Evolutionary conservation across 768 basidiomycete genomes (phyloP).

Genomic region (Rubroboletus satanas): DNA sequence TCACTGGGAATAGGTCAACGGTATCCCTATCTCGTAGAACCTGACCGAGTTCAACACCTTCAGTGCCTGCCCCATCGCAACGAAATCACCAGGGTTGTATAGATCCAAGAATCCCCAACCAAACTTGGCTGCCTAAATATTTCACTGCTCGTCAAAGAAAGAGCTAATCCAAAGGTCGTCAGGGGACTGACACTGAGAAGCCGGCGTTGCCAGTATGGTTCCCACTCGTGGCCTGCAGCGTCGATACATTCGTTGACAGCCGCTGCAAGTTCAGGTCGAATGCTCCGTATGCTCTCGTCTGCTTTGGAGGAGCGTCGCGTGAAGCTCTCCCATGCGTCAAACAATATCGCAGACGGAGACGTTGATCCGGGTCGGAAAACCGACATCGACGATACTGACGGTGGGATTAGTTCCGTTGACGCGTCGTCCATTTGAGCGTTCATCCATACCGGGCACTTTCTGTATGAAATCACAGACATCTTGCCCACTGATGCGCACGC

Average conservation of each 20-base stretch:
- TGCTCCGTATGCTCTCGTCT: conserved; percentile 86
- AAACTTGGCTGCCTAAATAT: conserved; percentile 85
- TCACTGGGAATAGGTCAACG: conserved; percentile 87
- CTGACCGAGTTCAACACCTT: conserved; percentile 94
- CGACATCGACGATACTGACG: conserved; percentile 66
- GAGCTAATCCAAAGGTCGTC: neutral
- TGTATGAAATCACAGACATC: conserved; percentile 86
- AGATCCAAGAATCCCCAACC: conserved; percentile 91
- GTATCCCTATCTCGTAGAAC: conserved; percentile 89
- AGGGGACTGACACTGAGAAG: conserved; percentile 64
- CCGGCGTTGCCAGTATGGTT: conserved; percentile 82
- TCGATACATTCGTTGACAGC: conserved; percentile 93
- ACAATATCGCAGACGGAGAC: conserved; percentile 86
- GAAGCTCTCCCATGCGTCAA: conserved; percentile 90
- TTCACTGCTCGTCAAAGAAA: neutral
- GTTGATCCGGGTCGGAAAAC: conserved; percentile 93
- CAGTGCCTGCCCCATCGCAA: conserved; percentile 86
- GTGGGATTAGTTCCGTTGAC: neutral
- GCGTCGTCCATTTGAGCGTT: neutral
- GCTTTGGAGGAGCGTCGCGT: conserved; percentile 81
- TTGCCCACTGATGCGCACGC: conserved; percentile 77
- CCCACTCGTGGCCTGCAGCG: conserved; percentile 90
- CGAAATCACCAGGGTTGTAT: conserved; percentile 88
- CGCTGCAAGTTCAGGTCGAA: conserved; percentile 77
- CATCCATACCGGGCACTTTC: conserved; percentile 78